These are phyloP conservation scores for Kwoniella sp. DNA, from an alignment of 768 basidiomycete species.

Conservation along the genomic window DNA sequence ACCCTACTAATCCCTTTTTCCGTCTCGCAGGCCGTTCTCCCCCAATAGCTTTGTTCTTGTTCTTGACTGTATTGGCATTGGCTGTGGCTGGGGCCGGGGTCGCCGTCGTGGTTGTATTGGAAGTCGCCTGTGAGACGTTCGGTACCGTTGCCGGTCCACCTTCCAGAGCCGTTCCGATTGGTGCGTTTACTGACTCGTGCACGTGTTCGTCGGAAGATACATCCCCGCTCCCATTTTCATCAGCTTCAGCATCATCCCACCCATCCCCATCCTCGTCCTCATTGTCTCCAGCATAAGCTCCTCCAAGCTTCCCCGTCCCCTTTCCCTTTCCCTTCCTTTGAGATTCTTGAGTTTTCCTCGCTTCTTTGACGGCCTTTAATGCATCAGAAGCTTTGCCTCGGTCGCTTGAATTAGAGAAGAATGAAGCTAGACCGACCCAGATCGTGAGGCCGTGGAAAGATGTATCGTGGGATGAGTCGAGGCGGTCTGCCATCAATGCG, in stretches of 20 bases:
- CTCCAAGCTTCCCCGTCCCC: not conserved
- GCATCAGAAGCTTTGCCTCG: constrained; percentile 27
- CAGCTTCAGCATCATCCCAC: not conserved
- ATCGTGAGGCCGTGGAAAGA: constrained; percentile 49
- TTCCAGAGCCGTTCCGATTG: too few relatives aligned
- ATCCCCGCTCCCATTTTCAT: not conserved
- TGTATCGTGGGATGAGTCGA: constrained; percentile 32
- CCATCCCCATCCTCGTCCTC: not conserved
- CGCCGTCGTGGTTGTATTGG: too few relatives aligned
- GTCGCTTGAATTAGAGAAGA: constrained; percentile 43
- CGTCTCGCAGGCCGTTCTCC: not conserved
- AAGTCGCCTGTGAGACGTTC: too few relatives aligned
- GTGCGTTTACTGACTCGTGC: too few relatives aligned
- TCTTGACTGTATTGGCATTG: not conserved
- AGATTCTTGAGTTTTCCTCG: constrained; percentile 6
- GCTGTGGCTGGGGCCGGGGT: not conserved
- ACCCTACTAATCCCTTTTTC: constrained; percentile 5
- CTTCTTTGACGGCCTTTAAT: constrained; percentile 22
- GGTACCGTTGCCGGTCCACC: not conserved
- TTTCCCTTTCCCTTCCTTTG: constrained; percentile 1
- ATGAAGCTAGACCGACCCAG: constrained; percentile 52
- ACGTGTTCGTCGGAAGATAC: not conserved
- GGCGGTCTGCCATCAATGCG: constrained; percentile 54
- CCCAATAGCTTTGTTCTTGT: not conserved
- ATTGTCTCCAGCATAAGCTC: not conserved